These are phyloP conservation scores for Paramecium sexaurelia DNA, from an alignment of 73 alveolate genomes.

Conservation along the genomic window DNA sequence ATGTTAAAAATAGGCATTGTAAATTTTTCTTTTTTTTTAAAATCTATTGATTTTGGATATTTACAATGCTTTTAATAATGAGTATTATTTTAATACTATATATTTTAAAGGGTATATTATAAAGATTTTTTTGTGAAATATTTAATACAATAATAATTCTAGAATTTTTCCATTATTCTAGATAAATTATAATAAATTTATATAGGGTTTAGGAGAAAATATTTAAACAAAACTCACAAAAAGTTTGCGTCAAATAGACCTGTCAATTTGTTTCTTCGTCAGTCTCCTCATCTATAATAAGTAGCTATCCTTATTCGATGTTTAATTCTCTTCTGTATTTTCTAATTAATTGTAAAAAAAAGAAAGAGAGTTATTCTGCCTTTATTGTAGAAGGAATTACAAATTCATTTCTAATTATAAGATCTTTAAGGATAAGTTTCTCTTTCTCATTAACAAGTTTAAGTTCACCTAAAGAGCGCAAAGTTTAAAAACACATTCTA, in stretches of 20 bases:
- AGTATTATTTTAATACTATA: background rate
- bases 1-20: too few species aligned
- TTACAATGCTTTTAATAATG: background rate
- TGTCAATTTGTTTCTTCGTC: background rate
- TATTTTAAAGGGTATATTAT: background rate
- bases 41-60: too few species aligned
- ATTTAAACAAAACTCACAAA: background rate
- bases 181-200: background rate
- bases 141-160: background rate
- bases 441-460: background rate
- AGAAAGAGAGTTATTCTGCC: background rate
- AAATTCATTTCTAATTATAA: background rate
- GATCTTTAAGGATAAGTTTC: background rate
- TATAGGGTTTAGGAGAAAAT: background rate
- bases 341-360: background rate
- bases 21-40: too few species aligned
- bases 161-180: background rate
- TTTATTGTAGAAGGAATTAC: background rate
- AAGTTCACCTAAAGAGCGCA: background rate
- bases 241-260: background rate
- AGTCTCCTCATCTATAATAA: background rate
- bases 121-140: background rate
- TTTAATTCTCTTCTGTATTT: background rate
- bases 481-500: constrained; percentile 24
- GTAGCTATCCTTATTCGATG: background rate